phyloP scores from a whole-genome alignment of 768 basidiomycete species.

The Pulveroboletus sp. region DNA sequence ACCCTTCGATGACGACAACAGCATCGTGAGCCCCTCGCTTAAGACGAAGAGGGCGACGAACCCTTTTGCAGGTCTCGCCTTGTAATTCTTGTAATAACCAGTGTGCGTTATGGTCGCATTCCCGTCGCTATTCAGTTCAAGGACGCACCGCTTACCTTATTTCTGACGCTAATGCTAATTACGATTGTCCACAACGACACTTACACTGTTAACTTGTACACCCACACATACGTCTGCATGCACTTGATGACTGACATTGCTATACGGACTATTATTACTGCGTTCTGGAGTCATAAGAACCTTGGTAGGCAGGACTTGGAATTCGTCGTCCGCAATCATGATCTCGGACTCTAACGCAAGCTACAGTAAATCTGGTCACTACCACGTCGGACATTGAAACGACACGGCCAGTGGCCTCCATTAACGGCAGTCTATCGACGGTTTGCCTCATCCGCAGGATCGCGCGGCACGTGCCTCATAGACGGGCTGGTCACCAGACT shows the following conservation, averaged over 20 bases:
- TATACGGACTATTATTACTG: no score
- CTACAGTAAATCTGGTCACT: no score
- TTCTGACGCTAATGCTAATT: slow-evolving; percentile 13
- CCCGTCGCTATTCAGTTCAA: not conserved
- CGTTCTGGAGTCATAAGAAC: no score
- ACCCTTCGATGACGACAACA: slow-evolving; percentile 73
- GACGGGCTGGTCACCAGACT: no score
- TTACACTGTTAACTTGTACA: slow-evolving; percentile 9
- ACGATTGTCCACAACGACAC: slow-evolving; percentile 7
- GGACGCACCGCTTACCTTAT: slow-evolving; percentile 12
- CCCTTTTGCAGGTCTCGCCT: slow-evolving; percentile 42
- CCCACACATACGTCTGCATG: slow-evolving; percentile 1
- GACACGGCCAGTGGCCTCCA: no score
- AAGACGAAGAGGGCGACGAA: slow-evolving; percentile 49
- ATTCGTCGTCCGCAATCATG: no score
- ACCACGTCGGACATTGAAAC: no score
- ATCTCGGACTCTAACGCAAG: no score
- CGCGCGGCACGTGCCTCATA: no score
- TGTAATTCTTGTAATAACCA: slow-evolving; percentile 19
- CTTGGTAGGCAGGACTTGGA: no score
- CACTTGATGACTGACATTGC: no score
- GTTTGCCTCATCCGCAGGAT: no score
- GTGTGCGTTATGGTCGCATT: not conserved
- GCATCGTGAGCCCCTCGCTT: slow-evolving; percentile 26
- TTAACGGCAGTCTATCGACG: not conserved